These are phyloP conservation scores for Coniella vitis DNA, from an alignment of 2,329 filamentous ascomycete species.

Conservation along the genomic window DNA sequence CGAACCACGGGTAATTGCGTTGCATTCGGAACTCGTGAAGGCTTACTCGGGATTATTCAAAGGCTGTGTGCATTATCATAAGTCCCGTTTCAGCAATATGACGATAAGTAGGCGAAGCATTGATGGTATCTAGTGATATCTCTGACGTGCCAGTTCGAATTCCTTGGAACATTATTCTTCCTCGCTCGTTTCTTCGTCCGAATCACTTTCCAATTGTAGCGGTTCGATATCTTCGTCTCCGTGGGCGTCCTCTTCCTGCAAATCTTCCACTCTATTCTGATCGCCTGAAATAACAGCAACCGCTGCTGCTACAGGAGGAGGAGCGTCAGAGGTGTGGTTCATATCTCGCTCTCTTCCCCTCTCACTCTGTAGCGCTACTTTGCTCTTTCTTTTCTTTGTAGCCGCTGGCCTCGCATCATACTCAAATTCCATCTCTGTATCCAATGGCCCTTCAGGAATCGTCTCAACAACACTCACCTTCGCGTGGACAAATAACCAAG, in stretches of 20 bases:
- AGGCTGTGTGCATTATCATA: too few species aligned
- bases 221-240: background rate
- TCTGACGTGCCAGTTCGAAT: background rate
- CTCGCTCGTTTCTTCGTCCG: slow-evolving; percentile 2
- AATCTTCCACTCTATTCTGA: background rate
- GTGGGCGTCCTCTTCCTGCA: background rate
- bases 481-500: slow-evolving; percentile 7
- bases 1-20: too few species aligned
- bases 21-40: too few species aligned
- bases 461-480: background rate
- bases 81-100: too few species aligned
- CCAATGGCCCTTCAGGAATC: slow-evolving; percentile 5
- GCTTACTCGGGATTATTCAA: too few species aligned
- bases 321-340: background rate
- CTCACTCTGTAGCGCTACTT: background rate
- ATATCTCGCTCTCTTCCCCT: background rate
- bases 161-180: background rate
- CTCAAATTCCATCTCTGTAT: slow-evolving; percentile 1
- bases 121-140: too few species aligned
- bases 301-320: background rate
- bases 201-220: background rate
- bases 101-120: too few species aligned
- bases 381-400: too few species aligned
- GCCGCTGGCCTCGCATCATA: background rate
- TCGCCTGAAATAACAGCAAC: too few species aligned